Percentiles rank a stretch among this genome's conserved stretches.
phyloP scores from a whole-genome alignment of 2,329 filamentous ascomycete species.

The Fusarium sp. region DNA sequence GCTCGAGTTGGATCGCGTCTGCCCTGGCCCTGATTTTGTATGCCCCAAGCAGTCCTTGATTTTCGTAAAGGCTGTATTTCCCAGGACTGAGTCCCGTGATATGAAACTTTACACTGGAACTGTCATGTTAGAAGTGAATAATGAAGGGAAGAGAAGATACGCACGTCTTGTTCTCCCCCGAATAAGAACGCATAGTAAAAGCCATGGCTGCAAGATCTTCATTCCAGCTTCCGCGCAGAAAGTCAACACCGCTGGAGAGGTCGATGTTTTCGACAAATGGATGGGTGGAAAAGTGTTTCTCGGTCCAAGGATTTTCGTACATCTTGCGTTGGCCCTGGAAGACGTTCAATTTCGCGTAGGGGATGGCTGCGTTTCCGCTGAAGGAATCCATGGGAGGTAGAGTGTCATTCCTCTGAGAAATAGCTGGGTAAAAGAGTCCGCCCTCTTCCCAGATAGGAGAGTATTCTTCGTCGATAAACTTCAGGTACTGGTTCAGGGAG shows the following conservation, averaged over 20 bases:
- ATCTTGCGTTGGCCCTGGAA: not conserved
- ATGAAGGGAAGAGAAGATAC: not conserved
- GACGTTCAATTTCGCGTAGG: not conserved
- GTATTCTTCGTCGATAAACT: not conserved
- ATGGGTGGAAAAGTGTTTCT: not conserved
- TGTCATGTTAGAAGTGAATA: not conserved
- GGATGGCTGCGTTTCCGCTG: not conserved
- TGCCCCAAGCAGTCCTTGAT: not conserved
- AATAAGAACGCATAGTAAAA: not conserved
- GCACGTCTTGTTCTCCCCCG: not conserved
- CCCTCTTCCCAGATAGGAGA: not conserved
- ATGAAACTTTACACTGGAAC: not conserved
- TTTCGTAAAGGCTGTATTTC: not conserved
- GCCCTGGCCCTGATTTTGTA: not conserved
- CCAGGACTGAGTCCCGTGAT: not conserved
- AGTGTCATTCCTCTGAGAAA: not conserved
- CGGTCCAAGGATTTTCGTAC: not conserved
- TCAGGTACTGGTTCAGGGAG: not conserved
- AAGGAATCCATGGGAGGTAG: not conserved
- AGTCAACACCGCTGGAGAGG: not conserved
- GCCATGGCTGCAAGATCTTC: not conserved
- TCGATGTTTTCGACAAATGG: not conserved
- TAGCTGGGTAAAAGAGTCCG: not conserved
- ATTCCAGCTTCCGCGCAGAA: not conserved
- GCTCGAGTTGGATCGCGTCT: not conserved